Percentiles rank a stretch among this genome's conserved stretches.
These are phyloP conservation scores for Stromatinia cepivora DNA, from an alignment of 2,329 filamentous ascomycete genomes.

Conservation along the genomic window DNA sequence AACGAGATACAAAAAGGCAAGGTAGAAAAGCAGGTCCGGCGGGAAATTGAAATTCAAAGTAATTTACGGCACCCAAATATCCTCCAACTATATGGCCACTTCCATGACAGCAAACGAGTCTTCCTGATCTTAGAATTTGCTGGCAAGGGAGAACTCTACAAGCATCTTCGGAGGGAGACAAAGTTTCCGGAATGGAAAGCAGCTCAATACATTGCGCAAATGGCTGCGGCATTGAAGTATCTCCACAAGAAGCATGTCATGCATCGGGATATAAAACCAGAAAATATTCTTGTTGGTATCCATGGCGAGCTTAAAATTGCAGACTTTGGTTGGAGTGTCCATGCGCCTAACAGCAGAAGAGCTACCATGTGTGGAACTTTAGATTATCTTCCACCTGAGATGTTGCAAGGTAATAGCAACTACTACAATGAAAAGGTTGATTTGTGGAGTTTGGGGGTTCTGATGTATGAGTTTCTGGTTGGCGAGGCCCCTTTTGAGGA, in stretches of 20 bases:
- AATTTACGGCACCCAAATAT: slow-evolving; percentile 73
- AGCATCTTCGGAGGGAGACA: slow-evolving; percentile 67
- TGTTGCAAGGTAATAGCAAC: slow-evolving; percentile 87
- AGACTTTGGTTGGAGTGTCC: slow-evolving; percentile 97
- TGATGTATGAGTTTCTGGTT: slow-evolving; percentile 95
- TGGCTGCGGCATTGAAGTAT: slow-evolving; percentile 83
- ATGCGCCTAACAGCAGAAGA: slow-evolving; percentile 90
- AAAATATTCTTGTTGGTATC: slow-evolving; percentile 94
- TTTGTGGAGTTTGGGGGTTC: slow-evolving; percentile 89
- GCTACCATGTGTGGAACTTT: slow-evolving; percentile 97
- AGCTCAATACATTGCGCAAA: slow-evolving; percentile 72
- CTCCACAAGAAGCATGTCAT: slow-evolving; percentile 97
- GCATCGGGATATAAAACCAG: slow-evolving; percentile 95
- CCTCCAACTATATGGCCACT: slow-evolving; percentile 68
- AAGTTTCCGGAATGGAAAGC: slow-evolving; percentile 71
- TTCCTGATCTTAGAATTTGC: slow-evolving; percentile 74
- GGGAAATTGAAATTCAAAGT: slow-evolving; percentile 74
- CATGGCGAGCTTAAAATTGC: slow-evolving; percentile 98
- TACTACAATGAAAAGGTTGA: slow-evolving; percentile 96
- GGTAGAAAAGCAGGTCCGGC: slow-evolving; percentile 71
- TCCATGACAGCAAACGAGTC: slow-evolving; percentile 71
- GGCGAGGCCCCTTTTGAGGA: slow-evolving; percentile 98
- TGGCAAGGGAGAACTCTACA: slow-evolving; percentile 71
- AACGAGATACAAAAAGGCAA: slow-evolving; percentile 64
- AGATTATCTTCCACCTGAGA: slow-evolving; percentile 97